These are phyloP conservation scores for Chytridium lagenaria DNA, from an alignment of 371 early-diverging fungal species.

Conservation along the genomic window DNA sequence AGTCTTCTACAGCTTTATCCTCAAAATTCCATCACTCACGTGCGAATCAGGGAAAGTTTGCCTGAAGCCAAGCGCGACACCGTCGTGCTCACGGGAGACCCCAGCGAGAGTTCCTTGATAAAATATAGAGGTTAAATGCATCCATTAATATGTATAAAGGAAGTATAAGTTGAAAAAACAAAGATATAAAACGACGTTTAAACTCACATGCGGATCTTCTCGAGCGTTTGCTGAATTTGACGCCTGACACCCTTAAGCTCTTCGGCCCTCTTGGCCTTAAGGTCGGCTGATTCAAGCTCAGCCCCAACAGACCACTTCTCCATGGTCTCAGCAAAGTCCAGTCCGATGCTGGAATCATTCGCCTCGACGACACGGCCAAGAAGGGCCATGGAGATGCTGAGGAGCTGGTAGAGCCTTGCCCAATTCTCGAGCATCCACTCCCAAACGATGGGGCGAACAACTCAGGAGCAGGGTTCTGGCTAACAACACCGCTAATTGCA, in stretches of 20 bases:
- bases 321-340: constrained; percentile 38
- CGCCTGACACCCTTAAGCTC: constrained; percentile 68
- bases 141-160: too few relatives aligned
- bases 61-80: constrained; percentile 72
- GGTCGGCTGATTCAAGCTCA: constrained; percentile 68
- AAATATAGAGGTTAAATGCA: too few relatives aligned
- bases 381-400: constrained; percentile 3
- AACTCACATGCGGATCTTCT: constrained; percentile 68
- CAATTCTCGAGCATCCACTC: constrained; percentile 24
- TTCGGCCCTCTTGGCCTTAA: constrained; percentile 42
- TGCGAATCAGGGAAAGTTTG: constrained; percentile 21
- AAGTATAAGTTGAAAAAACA: background rate
- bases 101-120: constrained; percentile 71
- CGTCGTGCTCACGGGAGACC: constrained; percentile 73
- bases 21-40: background rate
- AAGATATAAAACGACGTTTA: background rate
- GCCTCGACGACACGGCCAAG: constrained; percentile 3
- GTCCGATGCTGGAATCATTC: constrained; percentile 2
- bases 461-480: background rate
- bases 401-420: constrained; percentile 8
- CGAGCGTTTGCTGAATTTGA: constrained; percentile 82
- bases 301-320: constrained; percentile 66
- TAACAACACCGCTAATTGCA: constrained; percentile 13
- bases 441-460: constrained; percentile 24
- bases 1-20: background rate